Conservation (phyloP, 805 yeast genomes). For the Scheffersomyces ergatensis region DNA sequence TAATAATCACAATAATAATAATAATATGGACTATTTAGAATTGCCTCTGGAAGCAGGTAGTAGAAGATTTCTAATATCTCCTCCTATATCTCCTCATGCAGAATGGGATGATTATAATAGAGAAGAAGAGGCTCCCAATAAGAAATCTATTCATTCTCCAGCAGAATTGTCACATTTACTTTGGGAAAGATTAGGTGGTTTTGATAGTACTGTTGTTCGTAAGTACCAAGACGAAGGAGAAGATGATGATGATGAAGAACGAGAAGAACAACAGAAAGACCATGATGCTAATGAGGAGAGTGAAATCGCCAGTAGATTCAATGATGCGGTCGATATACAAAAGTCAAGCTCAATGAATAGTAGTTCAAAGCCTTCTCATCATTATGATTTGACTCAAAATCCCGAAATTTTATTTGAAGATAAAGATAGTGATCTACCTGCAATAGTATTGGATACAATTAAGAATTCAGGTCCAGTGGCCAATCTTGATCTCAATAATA, state of each 20-base stretch:
- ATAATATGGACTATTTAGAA: slow-evolving; percentile 29
- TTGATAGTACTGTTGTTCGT: slow-evolving; percentile 32
- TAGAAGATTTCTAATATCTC: slow-evolving; percentile 40
- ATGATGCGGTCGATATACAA: not conserved
- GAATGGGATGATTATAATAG: slow-evolving; percentile 44
- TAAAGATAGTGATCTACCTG: slow-evolving; percentile 30
- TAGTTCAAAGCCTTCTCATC: not conserved
- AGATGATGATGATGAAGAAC: slow-evolving; percentile 3
- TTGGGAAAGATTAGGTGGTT: slow-evolving; percentile 44
- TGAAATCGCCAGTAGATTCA: slow-evolving; percentile 1
- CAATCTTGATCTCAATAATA: slow-evolving; percentile 3
- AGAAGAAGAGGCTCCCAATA: slow-evolving; percentile 41
- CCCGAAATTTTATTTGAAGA: slow-evolving; percentile 38
- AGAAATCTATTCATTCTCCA: slow-evolving; percentile 32
- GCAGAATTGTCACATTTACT: slow-evolving; percentile 39
- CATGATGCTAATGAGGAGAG: not conserved
- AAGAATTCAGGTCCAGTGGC: slow-evolving; percentile 9
- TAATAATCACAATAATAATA: slow-evolving; percentile 6
- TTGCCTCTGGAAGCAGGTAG: slow-evolving; percentile 38
- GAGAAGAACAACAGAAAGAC: not conserved
- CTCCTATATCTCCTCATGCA: slow-evolving; percentile 43
- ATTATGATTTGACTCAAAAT: slow-evolving; percentile 20
- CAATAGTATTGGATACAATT: slow-evolving; percentile 35
- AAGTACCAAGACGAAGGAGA: slow-evolving; percentile 18
- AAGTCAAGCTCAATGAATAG: slow-evolving; percentile 4